phyloP scores from a whole-genome alignment of 257 asterid species.

The Capsicum rhomboideum region DNA sequence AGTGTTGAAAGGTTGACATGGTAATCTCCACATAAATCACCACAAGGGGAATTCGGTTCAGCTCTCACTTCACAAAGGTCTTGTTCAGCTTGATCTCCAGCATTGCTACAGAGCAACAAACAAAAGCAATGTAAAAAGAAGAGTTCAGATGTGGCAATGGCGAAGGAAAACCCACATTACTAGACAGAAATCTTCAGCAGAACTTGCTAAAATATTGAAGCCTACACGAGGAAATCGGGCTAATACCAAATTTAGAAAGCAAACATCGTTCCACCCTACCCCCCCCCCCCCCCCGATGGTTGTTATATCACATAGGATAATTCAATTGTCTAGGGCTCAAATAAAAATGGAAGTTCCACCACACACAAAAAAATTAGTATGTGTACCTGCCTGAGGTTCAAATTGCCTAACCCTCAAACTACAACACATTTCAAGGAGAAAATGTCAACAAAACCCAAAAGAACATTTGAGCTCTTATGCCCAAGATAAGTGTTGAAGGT shows the following conservation, averaged over 20 bases:
- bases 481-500: not conserved
- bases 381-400: not conserved
- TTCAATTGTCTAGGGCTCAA: not conserved
- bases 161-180: not conserved
- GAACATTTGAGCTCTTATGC: not conserved
- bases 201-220: not conserved
- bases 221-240: not conserved
- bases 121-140: not conserved
- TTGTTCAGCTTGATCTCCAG: constrained; percentile 26
- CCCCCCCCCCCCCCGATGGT: not conserved
- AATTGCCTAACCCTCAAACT: not conserved
- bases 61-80: constrained; percentile 12
- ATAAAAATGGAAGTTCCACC: not conserved
- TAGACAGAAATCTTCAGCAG: not conserved
- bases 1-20: constrained; percentile 36
- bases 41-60: constrained; percentile 10
- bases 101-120: not conserved
- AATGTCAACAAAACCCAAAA: not conserved
- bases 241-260: not conserved
- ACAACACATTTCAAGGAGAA: not conserved
- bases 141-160: not conserved
- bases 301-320: not conserved
- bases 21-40: constrained; percentile 10
- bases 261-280: not conserved
- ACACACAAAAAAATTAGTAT: not conserved